A percentile compares a stretch with the other conserved stretches of the same genome.
Evolutionary conservation across 2,329 filamentous ascomycete genomes (phyloP).

Genomic region (Hymenoscyphus salicellus): DNA sequence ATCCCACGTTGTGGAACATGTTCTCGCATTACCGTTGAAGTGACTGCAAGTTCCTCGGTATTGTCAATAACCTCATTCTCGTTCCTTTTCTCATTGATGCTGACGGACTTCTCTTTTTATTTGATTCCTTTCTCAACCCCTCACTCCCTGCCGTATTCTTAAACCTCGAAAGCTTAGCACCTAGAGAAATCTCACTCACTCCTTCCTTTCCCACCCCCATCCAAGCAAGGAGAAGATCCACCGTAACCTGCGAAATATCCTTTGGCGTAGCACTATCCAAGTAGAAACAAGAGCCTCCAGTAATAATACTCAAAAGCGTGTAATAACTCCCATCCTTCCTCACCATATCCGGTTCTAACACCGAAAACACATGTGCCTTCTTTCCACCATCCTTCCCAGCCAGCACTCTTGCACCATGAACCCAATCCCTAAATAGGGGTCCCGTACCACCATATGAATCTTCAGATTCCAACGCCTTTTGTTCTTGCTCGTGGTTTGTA

Average conservation of each 20-base stretch:
- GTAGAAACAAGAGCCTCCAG: constrained; percentile 21
- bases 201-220: constrained; percentile 25
- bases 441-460: constrained; percentile 19
- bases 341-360: constrained; percentile 12
- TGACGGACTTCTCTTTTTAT: too few relatives aligned
- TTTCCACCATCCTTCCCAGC: constrained; percentile 13
- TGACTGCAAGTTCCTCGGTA: background rate
- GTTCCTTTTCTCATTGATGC: background rate
- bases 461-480: constrained; percentile 7
- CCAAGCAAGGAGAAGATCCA: constrained; percentile 23
- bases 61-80: background rate
- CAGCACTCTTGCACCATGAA: constrained; percentile 14
- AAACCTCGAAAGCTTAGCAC: constrained; percentile 4
- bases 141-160: constrained; percentile 4
- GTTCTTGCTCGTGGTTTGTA: constrained; percentile 16
- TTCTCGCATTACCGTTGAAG: constrained; percentile 5
- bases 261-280: constrained; percentile 10
- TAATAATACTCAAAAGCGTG: constrained; percentile 20
- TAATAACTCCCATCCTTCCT: constrained; percentile 18
- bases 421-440: constrained; percentile 18
- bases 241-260: constrained; percentile 20
- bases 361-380: constrained; percentile 19
- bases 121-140: constrained; percentile 3
- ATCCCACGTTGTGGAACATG: constrained; percentile 18
- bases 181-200: background rate